Base-by-base conservation (phyloP, 2,329 filamentous ascomycete species). In the Blumeria hordei region DNA sequence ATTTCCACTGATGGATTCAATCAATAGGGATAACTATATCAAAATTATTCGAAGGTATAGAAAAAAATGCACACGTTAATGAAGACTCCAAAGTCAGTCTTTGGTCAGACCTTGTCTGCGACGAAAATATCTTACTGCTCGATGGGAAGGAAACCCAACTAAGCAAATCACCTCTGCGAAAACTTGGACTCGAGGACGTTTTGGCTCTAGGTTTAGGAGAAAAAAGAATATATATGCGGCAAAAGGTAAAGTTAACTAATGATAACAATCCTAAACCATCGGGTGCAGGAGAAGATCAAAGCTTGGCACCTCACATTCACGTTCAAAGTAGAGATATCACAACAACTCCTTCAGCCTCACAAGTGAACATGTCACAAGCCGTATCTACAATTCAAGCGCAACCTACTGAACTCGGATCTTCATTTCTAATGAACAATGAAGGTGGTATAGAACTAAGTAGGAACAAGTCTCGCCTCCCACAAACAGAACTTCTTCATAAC, bases 11-110 rank as follows among this genome's bases (percentile, higher is more conserved):
- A 47, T 14, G 44, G 33, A 28, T 28, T 28, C 21, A 28, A 2
- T 28, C 21, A 28, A 6, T 32, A 58, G 58, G 55, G n/a, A 54
- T 60, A 14, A 52, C 56, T 28, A 57, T 60, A 21, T 34, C 52
- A 32, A 44, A 45, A 12, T 51, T 60, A 21, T 57, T 59, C 16
- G 50, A 57, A 11, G 51, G 47, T 32, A 21, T 58, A 18, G 53
- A 57, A 6, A 49, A 35, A 9, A 4, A 16, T 21, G 45, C 53
- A 43, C 52, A 16, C 12, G 34, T 45, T 44, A 50, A 56, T 50
- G 50, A 53, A 10, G 18, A 37, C 5, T 11, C 51, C 16, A 58
- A 57, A 35, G 55, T 57, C 35, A 36, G 37, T 14, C 18, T 59
- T 14, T 60, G 59, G 59, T 41, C 56, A 45, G 39, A 28, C 14